phyloP scores from a whole-genome alignment of 495 filamentous ascomycete species.

The Viridothelium virens region DNA sequence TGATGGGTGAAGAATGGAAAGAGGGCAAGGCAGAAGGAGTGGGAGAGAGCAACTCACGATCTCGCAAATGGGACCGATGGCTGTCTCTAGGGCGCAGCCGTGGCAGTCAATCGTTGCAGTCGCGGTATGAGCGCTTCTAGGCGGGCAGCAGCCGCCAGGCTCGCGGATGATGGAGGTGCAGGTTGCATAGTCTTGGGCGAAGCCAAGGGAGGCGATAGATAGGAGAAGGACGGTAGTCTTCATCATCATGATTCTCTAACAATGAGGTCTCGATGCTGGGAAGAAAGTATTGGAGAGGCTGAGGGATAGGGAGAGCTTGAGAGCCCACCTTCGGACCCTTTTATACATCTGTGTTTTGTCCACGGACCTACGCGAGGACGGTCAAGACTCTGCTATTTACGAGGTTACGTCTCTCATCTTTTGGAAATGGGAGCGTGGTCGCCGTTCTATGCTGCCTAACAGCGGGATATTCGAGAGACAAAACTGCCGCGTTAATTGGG shows the following conservation, averaged over 20 bases:
- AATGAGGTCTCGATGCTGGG: background rate
- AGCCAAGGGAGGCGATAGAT: background rate
- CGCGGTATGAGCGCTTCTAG: background rate
- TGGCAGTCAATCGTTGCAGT: background rate
- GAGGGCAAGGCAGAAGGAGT: background rate
- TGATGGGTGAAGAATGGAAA: background rate
- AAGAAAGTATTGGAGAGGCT: background rate
- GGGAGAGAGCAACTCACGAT: background rate
- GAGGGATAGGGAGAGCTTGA: background rate
- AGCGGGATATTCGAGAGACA: background rate
- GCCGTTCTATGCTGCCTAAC: background rate
- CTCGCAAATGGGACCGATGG: background rate
- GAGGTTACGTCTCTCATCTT: background rate
- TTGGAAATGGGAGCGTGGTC: background rate
- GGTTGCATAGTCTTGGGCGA: conserved; percentile 1
- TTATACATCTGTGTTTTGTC: background rate
- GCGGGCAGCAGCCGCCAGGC: background rate
- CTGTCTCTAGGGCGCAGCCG: background rate
- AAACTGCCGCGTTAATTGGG: background rate
- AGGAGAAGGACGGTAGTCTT: background rate
- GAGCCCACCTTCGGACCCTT: background rate
- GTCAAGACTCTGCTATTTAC: too few species aligned
- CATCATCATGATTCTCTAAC: background rate
- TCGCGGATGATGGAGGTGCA: background rate
- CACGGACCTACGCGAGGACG: too few species aligned